These are phyloP conservation scores for Aureobasidium sp. DNA, from an alignment of 2,329 filamentous ascomycete species.

Conservation along the genomic window DNA sequence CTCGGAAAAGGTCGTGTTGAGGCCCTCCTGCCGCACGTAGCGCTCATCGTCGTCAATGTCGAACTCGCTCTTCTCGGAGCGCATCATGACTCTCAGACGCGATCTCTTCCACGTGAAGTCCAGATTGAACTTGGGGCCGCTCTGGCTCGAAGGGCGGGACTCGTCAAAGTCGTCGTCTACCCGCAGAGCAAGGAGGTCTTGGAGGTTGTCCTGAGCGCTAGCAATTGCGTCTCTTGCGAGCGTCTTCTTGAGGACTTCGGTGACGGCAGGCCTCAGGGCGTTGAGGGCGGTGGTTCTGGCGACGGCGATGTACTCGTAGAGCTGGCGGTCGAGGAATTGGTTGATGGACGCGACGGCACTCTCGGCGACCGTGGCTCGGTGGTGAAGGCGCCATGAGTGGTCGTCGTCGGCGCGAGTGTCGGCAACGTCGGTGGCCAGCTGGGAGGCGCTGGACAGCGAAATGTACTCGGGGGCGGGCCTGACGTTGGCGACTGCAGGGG, in stretches of 20 bases:
- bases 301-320: constrained; percentile 80
- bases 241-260: constrained; percentile 81
- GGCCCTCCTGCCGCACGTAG: constrained; percentile 72
- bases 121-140: constrained; percentile 66
- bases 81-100: constrained; percentile 92
- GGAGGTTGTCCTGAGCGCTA: constrained; percentile 77
- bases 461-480: constrained; percentile 81
- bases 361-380: constrained; percentile 59
- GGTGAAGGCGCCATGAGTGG: constrained; percentile 58
- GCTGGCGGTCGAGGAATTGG: constrained; percentile 83
- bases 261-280: constrained; percentile 71
- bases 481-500: constrained; percentile 33
- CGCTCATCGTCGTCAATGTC: constrained; percentile 96
- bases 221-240: constrained; percentile 78
- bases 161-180: constrained; percentile 60
- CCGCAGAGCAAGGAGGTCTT: constrained; percentile 76
- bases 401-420: constrained; percentile 35
- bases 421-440: constrained; percentile 77
- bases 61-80: constrained; percentile 90
- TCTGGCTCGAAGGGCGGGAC: constrained; percentile 23
- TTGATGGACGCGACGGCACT: constrained; percentile 75
- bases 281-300: constrained; percentile 71
- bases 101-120: constrained; percentile 92
- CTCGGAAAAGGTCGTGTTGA: constrained; percentile 52
- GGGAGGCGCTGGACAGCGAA: constrained; percentile 76